Conservation (phyloP, 2,329 filamentous ascomycete species). For the Bipolaris zeicola region DNA sequence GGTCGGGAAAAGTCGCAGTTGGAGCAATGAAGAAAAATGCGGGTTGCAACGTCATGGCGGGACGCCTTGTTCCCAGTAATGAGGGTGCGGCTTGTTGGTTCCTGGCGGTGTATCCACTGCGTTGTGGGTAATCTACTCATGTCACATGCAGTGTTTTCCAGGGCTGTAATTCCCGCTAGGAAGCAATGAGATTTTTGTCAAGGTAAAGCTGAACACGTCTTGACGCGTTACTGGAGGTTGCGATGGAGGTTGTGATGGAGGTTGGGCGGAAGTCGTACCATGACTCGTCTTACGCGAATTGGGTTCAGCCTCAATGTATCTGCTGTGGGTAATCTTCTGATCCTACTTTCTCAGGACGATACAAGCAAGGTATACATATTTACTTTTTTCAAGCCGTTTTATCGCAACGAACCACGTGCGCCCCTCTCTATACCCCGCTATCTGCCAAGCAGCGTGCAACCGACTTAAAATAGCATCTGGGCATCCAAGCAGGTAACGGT, state of each 20-base stretch:
- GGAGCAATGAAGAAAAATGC: constrained; percentile 9
- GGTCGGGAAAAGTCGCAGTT: background rate
- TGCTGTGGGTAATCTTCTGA: too few species aligned
- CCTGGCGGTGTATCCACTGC: constrained; percentile 8
- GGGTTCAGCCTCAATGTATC: too few species aligned
- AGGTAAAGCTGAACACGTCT: too few species aligned
- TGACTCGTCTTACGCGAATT: too few species aligned
- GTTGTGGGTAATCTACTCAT: background rate
- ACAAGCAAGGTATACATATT: too few species aligned
- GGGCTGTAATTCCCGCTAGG: background rate
- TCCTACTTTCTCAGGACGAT: too few species aligned
- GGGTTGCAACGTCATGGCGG: constrained; percentile 4
- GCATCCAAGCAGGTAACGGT: constrained; percentile 3
- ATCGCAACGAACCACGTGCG: background rate
- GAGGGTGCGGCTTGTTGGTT: constrained; percentile 5
- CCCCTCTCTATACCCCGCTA: background rate
- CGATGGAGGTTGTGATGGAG: too few species aligned
- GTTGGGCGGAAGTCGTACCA: too few species aligned
- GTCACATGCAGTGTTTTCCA: background rate
- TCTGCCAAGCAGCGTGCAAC: constrained; percentile 5
- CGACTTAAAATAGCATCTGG: constrained; percentile 8
- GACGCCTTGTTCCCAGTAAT: background rate
- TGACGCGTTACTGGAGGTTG: too few species aligned
- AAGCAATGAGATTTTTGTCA: background rate
- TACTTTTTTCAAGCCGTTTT: background rate